These are phyloP conservation scores for Rhizophora apiculata DNA, from an alignment of 345 rosid species.

Conservation along the genomic window DNA sequence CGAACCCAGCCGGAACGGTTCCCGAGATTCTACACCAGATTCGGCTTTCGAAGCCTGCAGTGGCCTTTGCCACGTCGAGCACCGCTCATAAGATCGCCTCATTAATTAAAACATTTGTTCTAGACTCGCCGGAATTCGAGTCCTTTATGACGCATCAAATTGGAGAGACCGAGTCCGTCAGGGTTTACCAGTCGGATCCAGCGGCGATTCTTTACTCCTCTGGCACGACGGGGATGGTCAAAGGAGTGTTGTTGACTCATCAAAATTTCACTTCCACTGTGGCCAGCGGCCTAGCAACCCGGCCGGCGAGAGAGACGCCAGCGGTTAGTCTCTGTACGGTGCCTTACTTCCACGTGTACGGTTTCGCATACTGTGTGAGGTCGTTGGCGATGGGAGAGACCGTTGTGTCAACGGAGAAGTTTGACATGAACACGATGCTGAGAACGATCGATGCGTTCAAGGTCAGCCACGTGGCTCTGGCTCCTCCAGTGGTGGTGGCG, in stretches of 20 bases:
- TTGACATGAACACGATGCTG: constrained; percentile 28
- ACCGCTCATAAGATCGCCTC: constrained; percentile 38
- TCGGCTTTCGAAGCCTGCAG: constrained; percentile 43
- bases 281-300: constrained; percentile 26
- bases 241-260: constrained; percentile 56
- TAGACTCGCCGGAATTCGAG: constrained; percentile 50
- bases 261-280: constrained; percentile 32
- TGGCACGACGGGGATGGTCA: constrained; percentile 54
- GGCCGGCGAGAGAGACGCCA: constrained; percentile 23
- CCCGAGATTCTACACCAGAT: constrained; percentile 42
- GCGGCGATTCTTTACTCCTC: constrained; percentile 64
- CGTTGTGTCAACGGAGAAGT: constrained; percentile 31
- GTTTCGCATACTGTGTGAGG: constrained; percentile 34
- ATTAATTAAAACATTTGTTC: constrained; percentile 24
- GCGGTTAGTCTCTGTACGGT: constrained; percentile 37
- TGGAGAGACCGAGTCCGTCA: neutral
- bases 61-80: constrained; percentile 43
- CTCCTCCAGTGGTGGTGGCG: constrained; percentile 43
- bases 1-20: constrained; percentile 40
- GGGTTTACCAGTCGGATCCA: constrained; percentile 40
- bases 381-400: constrained; percentile 41
- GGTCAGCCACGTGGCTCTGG: constrained; percentile 42
- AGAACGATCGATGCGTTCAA: constrained; percentile 28
- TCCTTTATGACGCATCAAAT: constrained; percentile 26
- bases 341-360: constrained; percentile 57